Evolutionary conservation across 202 grass and related monocot species (phyloP), one percentile per base, ranked within the genome.

Genomic region (Brachypodium distachyon): DNA sequence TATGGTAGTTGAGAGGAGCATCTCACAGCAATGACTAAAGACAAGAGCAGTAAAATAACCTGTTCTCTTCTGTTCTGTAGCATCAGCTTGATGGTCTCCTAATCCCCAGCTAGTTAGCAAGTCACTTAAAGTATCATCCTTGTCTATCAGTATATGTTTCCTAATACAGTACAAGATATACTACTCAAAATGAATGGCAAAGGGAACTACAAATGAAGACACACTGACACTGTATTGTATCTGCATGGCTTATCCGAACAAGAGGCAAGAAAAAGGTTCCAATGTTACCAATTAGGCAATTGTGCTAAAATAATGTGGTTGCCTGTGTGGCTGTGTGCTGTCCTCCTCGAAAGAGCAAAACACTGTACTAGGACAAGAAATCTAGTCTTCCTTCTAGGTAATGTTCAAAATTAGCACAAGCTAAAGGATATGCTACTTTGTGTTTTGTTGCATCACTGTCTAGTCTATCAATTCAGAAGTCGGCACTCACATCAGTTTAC

Each of bases 41-140:
- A 77, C 48, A 87, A 49, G 40, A 38, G 37, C 18, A 77, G 42
- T 65, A 77, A 73, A 77, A 70, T 48, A 77, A 19, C 49, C 41
- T 87, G 47, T 67, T 82, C 73, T 72, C 56, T 73, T 79, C 50
- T 66, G 31, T 43, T 73, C 47, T 26, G 66, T 53, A 78, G 66
- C 57, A 73, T 58, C 67, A 82, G 57, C 23, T 61, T 51, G 60
- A 61, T 47, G 85, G 72, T 83, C 53, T 74, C 80, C 75, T 74
- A 69, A 74, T 79, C 69, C 47, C 75, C 85, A 81, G 9, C 63
- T 70, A 53, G 49, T n/a, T 79, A n/a, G 58, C 33, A 67, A 14
- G 41, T 69, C 14, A 34, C 27, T 61, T 54, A 52, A 78, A 83
- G 27, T 46, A 74, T 22, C 36, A 78, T 8, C 43, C 39, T 23